A percentile compares a stretch with the other conserved stretches of the same genome.
Evolutionary conservation across 345 rosid species (phyloP).

Genomic region (Euclidium syriacum): DNA sequence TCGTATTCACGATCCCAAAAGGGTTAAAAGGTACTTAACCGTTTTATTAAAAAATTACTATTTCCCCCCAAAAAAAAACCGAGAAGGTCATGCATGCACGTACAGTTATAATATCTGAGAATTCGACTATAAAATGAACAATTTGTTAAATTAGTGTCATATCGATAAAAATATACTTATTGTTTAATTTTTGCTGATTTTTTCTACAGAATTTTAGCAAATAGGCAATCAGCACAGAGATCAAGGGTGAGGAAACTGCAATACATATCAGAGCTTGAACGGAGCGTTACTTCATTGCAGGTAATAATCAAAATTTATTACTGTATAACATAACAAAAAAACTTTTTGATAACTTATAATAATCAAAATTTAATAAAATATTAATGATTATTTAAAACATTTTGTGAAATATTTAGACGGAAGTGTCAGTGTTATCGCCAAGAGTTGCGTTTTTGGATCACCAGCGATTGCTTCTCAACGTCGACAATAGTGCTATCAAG

Average conservation of each 20-base stretch:
- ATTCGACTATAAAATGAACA: slow-evolving; percentile 47
- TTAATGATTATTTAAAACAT: no score
- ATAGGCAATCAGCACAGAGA: slow-evolving; percentile 91
- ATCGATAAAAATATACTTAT: slow-evolving; percentile 43
- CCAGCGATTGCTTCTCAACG: slow-evolving; percentile 77
- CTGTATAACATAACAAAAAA: background rate
- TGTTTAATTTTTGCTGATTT: background rate
- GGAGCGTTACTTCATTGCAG: slow-evolving; percentile 75
- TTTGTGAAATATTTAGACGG: slow-evolving; percentile 38
- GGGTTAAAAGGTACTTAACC: slow-evolving; percentile 68
- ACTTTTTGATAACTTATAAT: no score
- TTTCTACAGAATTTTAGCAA: slow-evolving; percentile 52
- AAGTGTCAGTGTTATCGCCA: slow-evolving; percentile 84
- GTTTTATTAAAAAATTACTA: slow-evolving; percentile 29
- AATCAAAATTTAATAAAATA: no score
- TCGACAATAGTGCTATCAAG: slow-evolving; percentile 80
- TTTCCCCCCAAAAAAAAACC: slow-evolving; percentile 61
- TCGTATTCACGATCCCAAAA: slow-evolving; percentile 64
- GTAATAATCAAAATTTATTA: no score
- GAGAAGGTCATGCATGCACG: slow-evolving; percentile 48
- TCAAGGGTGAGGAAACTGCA: slow-evolving; percentile 89
- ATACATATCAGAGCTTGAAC: slow-evolving; percentile 92
- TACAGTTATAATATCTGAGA: slow-evolving; percentile 69
- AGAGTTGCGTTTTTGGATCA: slow-evolving; percentile 83
- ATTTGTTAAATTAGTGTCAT: slow-evolving; percentile 66